Evolutionary conservation across 495 filamentous ascomycete species (phyloP).

Genomic region (Talaromyces nanjingensis): DNA sequence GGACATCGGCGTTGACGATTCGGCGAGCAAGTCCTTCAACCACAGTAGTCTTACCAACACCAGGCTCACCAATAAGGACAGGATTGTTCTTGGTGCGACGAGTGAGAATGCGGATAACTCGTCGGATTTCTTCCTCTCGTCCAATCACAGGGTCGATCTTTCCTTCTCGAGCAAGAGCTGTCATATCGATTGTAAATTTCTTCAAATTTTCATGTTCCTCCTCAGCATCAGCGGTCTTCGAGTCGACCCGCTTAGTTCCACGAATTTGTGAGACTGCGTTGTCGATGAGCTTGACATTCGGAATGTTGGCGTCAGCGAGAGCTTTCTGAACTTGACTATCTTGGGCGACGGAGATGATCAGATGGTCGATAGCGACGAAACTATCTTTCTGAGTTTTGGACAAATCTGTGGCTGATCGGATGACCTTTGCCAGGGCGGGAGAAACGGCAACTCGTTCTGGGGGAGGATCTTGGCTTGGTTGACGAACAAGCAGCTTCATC

Average conservation of each 20-base stretch:
- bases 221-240: constrained; percentile 87
- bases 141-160: constrained; percentile 99
- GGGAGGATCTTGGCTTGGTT: constrained; percentile 90
- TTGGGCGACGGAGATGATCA: constrained; percentile 76
- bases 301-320: constrained; percentile 81
- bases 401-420: constrained; percentile 78
- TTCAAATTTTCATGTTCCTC: constrained; percentile 87
- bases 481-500: constrained; percentile 83
- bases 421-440: constrained; percentile 70
- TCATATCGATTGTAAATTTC: constrained; percentile 99
- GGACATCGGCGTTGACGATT: constrained; percentile 93
- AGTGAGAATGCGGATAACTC: constrained; percentile 88
- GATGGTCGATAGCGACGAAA: constrained; percentile 87
- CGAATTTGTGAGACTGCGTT: constrained; percentile 82
- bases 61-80: constrained; percentile 90
- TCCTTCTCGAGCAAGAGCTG: constrained; percentile 83
- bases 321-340: constrained; percentile 65
- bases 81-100: constrained; percentile 98
- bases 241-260: constrained; percentile 86
- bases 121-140: constrained; percentile 90
- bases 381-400: constrained; percentile 95
- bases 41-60: constrained; percentile 97
- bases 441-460: constrained; percentile 78
- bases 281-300: constrained; percentile 84
- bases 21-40: constrained; percentile 94